phyloP scores from a whole-genome alignment of 83 land plant genomes.

The Diphasiastrum complanatum region DNA sequence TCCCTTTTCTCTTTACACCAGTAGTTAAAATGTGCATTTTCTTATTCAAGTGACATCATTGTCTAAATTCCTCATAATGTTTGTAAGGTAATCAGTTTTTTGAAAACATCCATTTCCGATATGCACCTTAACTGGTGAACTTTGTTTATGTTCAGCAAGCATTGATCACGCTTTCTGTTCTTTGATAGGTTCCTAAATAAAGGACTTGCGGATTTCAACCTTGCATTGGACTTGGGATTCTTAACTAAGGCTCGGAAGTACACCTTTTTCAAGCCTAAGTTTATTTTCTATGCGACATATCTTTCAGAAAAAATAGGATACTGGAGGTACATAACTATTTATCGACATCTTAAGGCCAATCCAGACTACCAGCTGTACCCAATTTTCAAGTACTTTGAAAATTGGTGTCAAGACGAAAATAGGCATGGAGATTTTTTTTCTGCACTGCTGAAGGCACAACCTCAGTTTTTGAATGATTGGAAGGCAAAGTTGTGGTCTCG shows the following conservation, averaged over 20 bases:
- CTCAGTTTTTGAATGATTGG: slow-evolving; percentile 98
- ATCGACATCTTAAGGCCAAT: slow-evolving; percentile 79
- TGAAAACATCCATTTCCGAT: too few species aligned
- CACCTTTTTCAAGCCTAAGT: slow-evolving; percentile 98
- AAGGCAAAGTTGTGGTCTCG: slow-evolving; percentile 94
- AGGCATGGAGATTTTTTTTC: slow-evolving; percentile 99
- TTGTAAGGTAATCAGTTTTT: too few species aligned
- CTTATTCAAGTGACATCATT: too few species aligned
- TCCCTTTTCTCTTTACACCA: too few species aligned
- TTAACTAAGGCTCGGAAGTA: slow-evolving; percentile 95
- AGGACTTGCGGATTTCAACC: slow-evolving; percentile 85
- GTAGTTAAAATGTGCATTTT: too few species aligned
- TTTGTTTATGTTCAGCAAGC: too few species aligned
- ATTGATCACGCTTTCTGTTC: too few species aligned
- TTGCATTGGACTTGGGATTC: slow-evolving; percentile 93
- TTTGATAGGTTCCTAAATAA: slow-evolving; percentile 98
- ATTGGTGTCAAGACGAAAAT: slow-evolving; percentile 99
- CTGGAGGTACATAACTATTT: slow-evolving; percentile 97
- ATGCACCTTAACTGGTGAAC: too few species aligned
- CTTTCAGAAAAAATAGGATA: slow-evolving; percentile 95
- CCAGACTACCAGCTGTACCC: slow-evolving; percentile 91
- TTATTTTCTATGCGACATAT: slow-evolving; percentile 94
- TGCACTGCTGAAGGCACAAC: slow-evolving; percentile 94
- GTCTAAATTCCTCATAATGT: too few species aligned
- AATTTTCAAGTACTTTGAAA: slow-evolving; percentile 99